These are phyloP conservation scores for Agrocybe praecox DNA, from an alignment of 768 basidiomycete genomes.

Conservation along the genomic window DNA sequence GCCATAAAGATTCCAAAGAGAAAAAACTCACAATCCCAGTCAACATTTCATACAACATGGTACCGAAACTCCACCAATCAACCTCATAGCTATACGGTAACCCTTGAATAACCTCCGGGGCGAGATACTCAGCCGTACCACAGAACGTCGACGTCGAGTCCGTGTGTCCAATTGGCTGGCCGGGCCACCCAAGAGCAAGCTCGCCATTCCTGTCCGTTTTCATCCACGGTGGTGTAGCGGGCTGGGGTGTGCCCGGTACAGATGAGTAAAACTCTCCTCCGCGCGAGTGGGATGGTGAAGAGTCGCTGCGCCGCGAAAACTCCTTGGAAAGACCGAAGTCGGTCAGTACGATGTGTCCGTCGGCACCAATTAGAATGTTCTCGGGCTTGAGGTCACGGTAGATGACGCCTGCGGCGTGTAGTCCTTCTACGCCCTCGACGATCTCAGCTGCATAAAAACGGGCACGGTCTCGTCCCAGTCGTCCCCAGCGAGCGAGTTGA, in stretches of 20 bases:
- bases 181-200: slow-evolving; percentile 58
- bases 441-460: slow-evolving; percentile 98
- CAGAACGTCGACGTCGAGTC: slow-evolving; percentile 89
- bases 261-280: slow-evolving; percentile 59
- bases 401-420: slow-evolving; percentile 93
- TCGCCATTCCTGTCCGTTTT: slow-evolving; percentile 60
- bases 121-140: slow-evolving; percentile 95
- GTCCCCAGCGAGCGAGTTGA: slow-evolving; percentile 94
- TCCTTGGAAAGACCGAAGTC: slow-evolving; percentile 97
- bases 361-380: slow-evolving; percentile 91
- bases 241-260: slow-evolving; percentile 44
- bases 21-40: slow-evolving; percentile 81
- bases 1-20: slow-evolving; percentile 10
- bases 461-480: slow-evolving; percentile 90
- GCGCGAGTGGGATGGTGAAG: slow-evolving; percentile 41
- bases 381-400: slow-evolving; percentile 98
- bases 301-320: slow-evolving; percentile 60
- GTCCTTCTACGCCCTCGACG: slow-evolving; percentile 92
- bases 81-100: slow-evolving; percentile 90
- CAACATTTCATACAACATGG: slow-evolving; percentile 97
- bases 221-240: slow-evolving; percentile 78
- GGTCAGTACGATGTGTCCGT: slow-evolving; percentile 95
- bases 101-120: slow-evolving; percentile 95
- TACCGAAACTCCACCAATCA: slow-evolving; percentile 98
- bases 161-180: slow-evolving; percentile 44